Base-by-base conservation (phyloP, 257 asterid species). In the Solanum ahanhuiri region DNA sequence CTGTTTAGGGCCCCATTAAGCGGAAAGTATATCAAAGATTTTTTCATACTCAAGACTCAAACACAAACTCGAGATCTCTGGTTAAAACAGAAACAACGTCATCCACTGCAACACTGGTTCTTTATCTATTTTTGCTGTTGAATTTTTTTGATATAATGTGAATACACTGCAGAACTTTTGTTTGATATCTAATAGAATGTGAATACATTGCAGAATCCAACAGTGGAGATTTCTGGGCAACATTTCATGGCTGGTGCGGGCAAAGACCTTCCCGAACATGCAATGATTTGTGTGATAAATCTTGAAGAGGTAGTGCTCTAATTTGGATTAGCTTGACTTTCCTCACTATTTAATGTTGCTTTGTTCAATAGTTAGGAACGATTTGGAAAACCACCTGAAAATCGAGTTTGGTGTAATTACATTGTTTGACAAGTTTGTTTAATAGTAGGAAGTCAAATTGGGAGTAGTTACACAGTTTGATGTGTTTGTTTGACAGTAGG, bases 241-340 rank as follows among this genome's bases (percentile, higher is more conserved):
- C 90, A 60, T 67, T 92, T 95, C 85, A 57, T 88, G 82, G 93
- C 94, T 37, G 98, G 95, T 82, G 89, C 94, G 41, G 83, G 91
- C 91, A 90, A 90, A 87, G 88, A 92, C 1, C 95, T 92, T 45
- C 87, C 91, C 86, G 86, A 92, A 91, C 82, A 88, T 87, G 87
- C 87, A 11, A 86, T 87, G 86, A 34, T 91, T 87, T 94, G 96
- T 86, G 48, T 87, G 23, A 86, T 93, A 89, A 93, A 91, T 88
- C 95, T 87, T 25, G 39, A 86, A 58, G 91, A 92, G 95, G 97
- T 95, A 88, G 57, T 83, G 11, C 14, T 87, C 82, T 76, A 39
- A 22, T n/a, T n/a, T 76, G 30, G 5, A 73, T 7, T 73, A 22
- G 3, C 11, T 73, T 37, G 5, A 58, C 67, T 58, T 3, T 58